A percentile compares a stretch with the other conserved stretches of the same genome.
phyloP scores from a whole-genome alignment of 257 asterid genomes.

The Rhazya stricta region DNA sequence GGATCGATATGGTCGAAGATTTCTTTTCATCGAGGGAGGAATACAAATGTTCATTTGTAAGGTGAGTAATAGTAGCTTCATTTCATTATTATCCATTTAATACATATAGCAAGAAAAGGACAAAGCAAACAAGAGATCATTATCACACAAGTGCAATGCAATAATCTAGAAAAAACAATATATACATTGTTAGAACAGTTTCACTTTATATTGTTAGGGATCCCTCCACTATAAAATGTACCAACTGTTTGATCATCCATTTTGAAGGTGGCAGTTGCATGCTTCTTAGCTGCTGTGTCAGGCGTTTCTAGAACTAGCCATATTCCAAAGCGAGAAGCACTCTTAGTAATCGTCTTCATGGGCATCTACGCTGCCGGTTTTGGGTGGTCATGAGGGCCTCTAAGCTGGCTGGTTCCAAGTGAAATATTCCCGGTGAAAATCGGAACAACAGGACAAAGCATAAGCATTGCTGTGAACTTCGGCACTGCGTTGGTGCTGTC shows the following conservation, averaged over 20 bases:
- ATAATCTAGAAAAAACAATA: no score
- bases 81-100: no score
- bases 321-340: neutral
- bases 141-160: no score
- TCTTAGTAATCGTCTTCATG: neutral
- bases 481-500: conserved; percentile 4
- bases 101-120: no score
- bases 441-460: conserved; percentile 21
- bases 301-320: conserved; percentile 1
- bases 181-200: no score
- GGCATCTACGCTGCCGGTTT: conserved; percentile 18
- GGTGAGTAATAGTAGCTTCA: no score
- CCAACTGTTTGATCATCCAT: no score
- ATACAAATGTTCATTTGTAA: conserved; percentile 14
- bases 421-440: conserved; percentile 22
- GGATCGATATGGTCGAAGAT: conserved; percentile 16
- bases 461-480: conserved; percentile 19
- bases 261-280: conserved; percentile 8
- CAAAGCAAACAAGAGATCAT: no score
- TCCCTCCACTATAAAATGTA: no score
- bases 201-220: no score
- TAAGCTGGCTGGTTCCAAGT: conserved; percentile 13
- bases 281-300: neutral
- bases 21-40: conserved; percentile 17
- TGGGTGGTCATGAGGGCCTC: conserved; percentile 25